These are phyloP conservation scores for Azolla pinnata DNA, from an alignment of 75 land plant genomes.

Conservation along the genomic window DNA sequence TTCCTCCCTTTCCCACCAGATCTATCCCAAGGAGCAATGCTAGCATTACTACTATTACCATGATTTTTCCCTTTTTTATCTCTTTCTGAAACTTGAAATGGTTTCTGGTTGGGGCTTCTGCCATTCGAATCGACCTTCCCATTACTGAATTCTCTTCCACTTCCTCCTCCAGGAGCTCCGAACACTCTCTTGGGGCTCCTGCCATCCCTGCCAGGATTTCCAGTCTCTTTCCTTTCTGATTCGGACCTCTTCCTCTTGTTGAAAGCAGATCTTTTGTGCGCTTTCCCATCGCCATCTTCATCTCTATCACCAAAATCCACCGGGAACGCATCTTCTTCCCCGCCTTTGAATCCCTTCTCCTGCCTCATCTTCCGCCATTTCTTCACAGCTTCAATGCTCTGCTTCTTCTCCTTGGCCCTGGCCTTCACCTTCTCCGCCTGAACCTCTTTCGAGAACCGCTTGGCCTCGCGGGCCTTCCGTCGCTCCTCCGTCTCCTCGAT, in stretches of 20 bases:
- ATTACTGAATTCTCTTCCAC: slow-evolving; percentile 2
- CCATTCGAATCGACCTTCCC: too few relatives aligned
- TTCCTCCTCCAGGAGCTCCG: neutral
- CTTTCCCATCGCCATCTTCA: neutral
- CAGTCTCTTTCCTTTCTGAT: slow-evolving; percentile 39
- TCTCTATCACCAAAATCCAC: slow-evolving; percentile 37
- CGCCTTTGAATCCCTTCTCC: slow-evolving; percentile 47
- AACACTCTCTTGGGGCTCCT: slow-evolving; percentile 26
- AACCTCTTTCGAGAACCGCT: slow-evolving; percentile 70
- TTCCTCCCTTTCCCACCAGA: slow-evolving; percentile 46
- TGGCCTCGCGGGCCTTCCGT: slow-evolving; percentile 76
- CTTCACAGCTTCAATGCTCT: slow-evolving; percentile 82
- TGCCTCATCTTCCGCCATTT: slow-evolving; percentile 93
- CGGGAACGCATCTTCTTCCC: slow-evolving; percentile 39
- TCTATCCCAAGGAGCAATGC: slow-evolving; percentile 50
- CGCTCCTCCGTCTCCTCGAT: slow-evolving; percentile 93
- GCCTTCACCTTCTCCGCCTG: slow-evolving; percentile 82
- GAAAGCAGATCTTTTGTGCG: neutral
- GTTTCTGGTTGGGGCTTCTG: too few relatives aligned
- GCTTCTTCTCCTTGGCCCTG: slow-evolving; percentile 82
- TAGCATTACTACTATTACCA: neutral
- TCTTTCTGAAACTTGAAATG: neutral
- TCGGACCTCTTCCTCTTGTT: slow-evolving; percentile 25
- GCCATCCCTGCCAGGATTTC: too few relatives aligned
- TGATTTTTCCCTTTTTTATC: neutral